Percentiles rank a stretch among this genome's conserved stretches.
Conservation (phyloP, 306 rosid genomes). For the cucumber (Cucumis sativus) region Cucumber_9930_V3 NC_026658.2:8203501-8204000, state of each 20-base stretch:
- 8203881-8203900: neutral
- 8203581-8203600: too few species aligned
- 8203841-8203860: neutral
- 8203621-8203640: too few species aligned
- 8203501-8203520: too few species aligned
- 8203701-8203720: too few species aligned
- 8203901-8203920: neutral
- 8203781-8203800: neutral
- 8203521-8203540: too few species aligned
- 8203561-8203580: too few species aligned
- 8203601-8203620: too few species aligned
- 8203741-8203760: neutral
- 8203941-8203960: neutral
- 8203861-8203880: neutral
- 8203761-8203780: neutral
- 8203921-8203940: neutral
- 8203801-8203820: neutral
- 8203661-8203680: too few species aligned
- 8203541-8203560: too few species aligned
- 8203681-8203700: too few species aligned
- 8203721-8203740: too few species aligned
- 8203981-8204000: conserved; percentile 5
- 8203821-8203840: neutral
- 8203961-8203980: neutral
- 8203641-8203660: too few species aligned